Evolutionary conservation across 257 asterid species (phyloP).

Genomic region (Solanum chiquidenum): DNA sequence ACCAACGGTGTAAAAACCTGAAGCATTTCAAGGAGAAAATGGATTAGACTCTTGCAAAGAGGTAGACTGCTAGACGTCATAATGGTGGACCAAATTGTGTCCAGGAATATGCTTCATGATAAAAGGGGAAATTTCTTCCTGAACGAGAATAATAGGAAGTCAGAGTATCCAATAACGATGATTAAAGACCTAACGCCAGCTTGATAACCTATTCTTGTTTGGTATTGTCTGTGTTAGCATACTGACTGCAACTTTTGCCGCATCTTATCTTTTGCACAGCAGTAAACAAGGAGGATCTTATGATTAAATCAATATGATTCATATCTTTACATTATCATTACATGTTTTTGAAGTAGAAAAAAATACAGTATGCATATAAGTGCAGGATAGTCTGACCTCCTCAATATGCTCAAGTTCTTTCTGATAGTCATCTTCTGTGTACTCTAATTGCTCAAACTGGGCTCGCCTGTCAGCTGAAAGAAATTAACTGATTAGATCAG

Average conservation of each 20-base stretch:
- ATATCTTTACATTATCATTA: background rate
- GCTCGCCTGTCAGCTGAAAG: constrained; percentile 98
- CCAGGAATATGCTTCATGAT: background rate
- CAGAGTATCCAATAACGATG: background rate
- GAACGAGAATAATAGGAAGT: background rate
- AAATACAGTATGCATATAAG: background rate
- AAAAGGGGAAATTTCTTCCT: background rate
- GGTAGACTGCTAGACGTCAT: background rate
- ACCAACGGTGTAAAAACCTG: constrained; percentile 96
- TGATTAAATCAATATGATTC: background rate
- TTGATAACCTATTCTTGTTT: background rate
- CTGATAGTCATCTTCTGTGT: constrained; percentile 93
- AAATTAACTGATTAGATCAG: constrained; percentile 1
- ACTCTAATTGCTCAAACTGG: constrained; percentile 86
- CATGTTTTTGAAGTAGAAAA: background rate
- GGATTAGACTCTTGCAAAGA: background rate
- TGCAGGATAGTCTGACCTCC: constrained; percentile 36
- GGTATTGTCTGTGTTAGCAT: background rate
- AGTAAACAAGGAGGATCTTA: background rate
- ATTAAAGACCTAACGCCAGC: background rate
- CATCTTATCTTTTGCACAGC: background rate
- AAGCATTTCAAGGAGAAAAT: background rate
- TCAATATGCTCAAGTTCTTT: constrained; percentile 97
- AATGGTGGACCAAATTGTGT: background rate
- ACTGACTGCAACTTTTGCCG: background rate